phyloP scores from a whole-genome alignment of 768 basidiomycete species.

The Russula sp. region DNA sequence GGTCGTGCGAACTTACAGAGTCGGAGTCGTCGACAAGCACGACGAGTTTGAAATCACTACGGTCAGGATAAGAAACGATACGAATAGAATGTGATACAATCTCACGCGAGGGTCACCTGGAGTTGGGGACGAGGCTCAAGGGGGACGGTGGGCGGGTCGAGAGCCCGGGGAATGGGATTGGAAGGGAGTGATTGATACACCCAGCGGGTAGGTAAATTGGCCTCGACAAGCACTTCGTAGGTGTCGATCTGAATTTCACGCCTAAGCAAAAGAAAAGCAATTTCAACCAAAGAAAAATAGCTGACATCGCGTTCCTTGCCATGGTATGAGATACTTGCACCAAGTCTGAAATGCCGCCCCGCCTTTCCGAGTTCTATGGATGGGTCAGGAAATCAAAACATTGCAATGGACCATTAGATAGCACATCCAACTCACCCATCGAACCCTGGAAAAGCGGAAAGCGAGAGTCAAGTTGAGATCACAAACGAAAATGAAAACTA shows the following conservation, averaged over 20 bases:
- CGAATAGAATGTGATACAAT: not conserved
- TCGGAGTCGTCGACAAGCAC: constrained; percentile 37
- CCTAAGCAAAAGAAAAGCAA: not conserved
- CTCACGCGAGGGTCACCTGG: constrained; percentile 4
- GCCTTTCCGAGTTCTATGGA: constrained; percentile 32
- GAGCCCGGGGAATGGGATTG: not conserved
- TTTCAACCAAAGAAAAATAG: not conserved
- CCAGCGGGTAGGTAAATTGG: constrained; percentile 18
- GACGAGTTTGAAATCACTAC: constrained; percentile 37
- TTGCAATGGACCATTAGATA: no score
- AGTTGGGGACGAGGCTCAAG: not conserved
- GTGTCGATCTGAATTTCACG: constrained; percentile 23
- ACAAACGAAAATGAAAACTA: not conserved
- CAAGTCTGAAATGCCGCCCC: constrained; percentile 25
- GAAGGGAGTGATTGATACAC: not conserved
- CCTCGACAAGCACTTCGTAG: constrained; percentile 33
- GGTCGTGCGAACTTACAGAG: constrained; percentile 26
- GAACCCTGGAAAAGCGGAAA: not conserved
- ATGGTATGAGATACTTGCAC: constrained; percentile 29
- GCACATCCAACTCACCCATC: constrained; percentile 11
- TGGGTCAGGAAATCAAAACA: not conserved
- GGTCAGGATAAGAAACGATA: not conserved
- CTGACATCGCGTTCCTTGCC: constrained; percentile 31
- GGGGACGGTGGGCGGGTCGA: not conserved
- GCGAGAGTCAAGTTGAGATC: not conserved